Conservation (phyloP, 2,329 filamentous ascomycete species). For the Leptographium wingfieldii region DNA sequence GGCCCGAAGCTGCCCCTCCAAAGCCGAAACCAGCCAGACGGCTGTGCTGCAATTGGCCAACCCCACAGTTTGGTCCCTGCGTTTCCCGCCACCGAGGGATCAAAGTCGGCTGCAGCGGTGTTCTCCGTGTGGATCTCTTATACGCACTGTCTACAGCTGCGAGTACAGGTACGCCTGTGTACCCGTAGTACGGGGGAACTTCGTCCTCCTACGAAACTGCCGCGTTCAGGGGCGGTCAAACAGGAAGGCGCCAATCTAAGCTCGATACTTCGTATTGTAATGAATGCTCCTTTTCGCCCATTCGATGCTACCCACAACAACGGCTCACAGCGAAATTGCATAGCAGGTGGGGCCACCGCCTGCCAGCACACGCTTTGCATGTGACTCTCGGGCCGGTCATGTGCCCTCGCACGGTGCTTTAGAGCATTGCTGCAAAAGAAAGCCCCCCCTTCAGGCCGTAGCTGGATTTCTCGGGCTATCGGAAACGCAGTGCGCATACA, state of each 20-base stretch:
- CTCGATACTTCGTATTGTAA: no score
- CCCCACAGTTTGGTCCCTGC: slow-evolving; percentile 7
- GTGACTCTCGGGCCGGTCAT: background rate
- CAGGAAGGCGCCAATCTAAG: no score
- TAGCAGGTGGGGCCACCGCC: no score
- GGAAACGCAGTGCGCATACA: slow-evolving; percentile 1
- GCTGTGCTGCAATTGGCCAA: slow-evolving; percentile 8
- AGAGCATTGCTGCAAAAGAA: background rate
- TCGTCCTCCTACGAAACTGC: no score
- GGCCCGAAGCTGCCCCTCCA: slow-evolving; percentile 5
- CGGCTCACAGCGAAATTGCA: no score
- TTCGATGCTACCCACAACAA: no score
- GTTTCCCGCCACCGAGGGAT: background rate
- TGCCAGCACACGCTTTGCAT: background rate
- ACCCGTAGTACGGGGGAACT: no score
- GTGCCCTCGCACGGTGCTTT: background rate
- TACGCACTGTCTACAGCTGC: no score
- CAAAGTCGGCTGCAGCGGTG: background rate
- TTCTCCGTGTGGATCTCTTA: slow-evolving; percentile 1
- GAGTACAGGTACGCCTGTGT: no score
- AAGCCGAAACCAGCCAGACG: background rate
- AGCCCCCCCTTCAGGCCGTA: background rate
- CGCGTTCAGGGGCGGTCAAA: no score
- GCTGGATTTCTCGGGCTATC: slow-evolving; percentile 10
- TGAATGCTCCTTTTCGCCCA: no score